phyloP scores from a whole-genome alignment of 352 stramenopile genomes.

The Nannochloropsis limnetica region DNA sequence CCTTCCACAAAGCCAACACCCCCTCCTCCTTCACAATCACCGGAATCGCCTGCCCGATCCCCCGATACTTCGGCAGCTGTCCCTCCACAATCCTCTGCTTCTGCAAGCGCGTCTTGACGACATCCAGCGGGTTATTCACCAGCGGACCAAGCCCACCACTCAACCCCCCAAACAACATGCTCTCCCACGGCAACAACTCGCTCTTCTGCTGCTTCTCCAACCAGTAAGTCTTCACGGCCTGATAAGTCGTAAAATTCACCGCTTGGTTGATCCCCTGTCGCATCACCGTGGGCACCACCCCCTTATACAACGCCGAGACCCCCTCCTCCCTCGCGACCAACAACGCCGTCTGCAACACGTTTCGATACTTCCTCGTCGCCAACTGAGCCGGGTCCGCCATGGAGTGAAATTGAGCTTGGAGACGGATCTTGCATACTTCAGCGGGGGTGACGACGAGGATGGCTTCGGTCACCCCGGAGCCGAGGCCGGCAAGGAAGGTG shows the following conservation, averaged over 20 bases:
- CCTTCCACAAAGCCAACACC: conserved; percentile 85
- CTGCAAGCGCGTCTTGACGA: conserved; percentile 85
- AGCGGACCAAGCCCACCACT: conserved; percentile 65
- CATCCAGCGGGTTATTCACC: conserved; percentile 72
- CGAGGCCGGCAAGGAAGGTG: conserved; percentile 71
- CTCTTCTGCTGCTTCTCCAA: conserved; percentile 75
- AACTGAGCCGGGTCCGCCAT: conserved; percentile 74
- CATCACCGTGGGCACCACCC: conserved; percentile 86
- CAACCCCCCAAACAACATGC: conserved; percentile 78
- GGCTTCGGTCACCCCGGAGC: conserved; percentile 84
- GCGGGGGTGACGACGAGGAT: conserved; percentile 91
- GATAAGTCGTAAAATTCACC: conserved; percentile 95
- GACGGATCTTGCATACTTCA: conserved; percentile 94
- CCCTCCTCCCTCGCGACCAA: conserved; percentile 84
- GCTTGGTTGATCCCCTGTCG: conserved; percentile 93
- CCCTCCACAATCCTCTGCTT: conserved; percentile 76
- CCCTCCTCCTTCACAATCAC: conserved; percentile 90
- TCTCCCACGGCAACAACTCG: conserved; percentile 79
- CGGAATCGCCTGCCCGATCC: conserved; percentile 76
- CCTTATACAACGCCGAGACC: conserved; percentile 83
- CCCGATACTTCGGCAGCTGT: conserved; percentile 85
- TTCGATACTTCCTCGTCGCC: conserved; percentile 67
- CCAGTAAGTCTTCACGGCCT: conserved; percentile 72
- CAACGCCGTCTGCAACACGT: conserved; percentile 82
- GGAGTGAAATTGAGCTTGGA: conserved; percentile 74